Evolutionary conservation across 371 early-diverging fungal species (phyloP).

Genomic region (Mucor piriformis): DNA sequence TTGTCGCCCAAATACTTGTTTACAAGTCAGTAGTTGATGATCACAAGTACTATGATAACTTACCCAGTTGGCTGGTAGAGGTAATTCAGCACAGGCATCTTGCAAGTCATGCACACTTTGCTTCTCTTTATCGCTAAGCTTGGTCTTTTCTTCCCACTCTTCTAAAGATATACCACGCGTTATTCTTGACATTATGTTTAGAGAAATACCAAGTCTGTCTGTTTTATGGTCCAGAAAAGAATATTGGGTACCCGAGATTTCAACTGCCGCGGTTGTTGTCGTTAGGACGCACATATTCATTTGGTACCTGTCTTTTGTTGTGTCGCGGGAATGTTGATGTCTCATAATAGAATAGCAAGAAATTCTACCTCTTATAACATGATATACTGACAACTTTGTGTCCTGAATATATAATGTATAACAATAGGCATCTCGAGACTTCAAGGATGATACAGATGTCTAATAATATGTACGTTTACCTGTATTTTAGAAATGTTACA

Average conservation of each 20-base stretch:
- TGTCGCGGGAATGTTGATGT: not conserved
- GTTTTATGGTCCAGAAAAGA: not conserved
- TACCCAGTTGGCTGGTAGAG: conserved; percentile 63
- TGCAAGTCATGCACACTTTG: conserved; percentile 67
- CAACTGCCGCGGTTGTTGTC: not conserved
- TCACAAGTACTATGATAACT: not conserved
- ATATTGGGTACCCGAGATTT: not conserved
- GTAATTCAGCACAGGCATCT: conserved; percentile 69
- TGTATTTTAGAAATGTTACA: not conserved
- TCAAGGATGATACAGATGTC: too few relatives aligned
- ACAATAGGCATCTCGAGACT: too few relatives aligned
- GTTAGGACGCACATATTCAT: too few relatives aligned
- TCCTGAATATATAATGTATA: too few relatives aligned
- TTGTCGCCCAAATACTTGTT: conserved; percentile 32
- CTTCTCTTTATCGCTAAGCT: conserved; percentile 59
- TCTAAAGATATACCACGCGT: conserved; percentile 53
- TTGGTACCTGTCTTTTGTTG: not conserved
- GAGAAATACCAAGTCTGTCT: not conserved
- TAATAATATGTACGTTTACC: too few relatives aligned
- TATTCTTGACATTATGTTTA: conserved; percentile 32
- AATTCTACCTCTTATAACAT: too few relatives aligned
- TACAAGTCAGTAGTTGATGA: not conserved
- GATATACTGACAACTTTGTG: too few relatives aligned
- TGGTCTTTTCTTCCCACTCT: conserved; percentile 73
- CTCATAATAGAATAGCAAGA: too few relatives aligned